These are phyloP conservation scores for Tolypocladium pustulatum DNA, from an alignment of 2,329 filamentous ascomycete genomes.

Conservation along the genomic window DNA sequence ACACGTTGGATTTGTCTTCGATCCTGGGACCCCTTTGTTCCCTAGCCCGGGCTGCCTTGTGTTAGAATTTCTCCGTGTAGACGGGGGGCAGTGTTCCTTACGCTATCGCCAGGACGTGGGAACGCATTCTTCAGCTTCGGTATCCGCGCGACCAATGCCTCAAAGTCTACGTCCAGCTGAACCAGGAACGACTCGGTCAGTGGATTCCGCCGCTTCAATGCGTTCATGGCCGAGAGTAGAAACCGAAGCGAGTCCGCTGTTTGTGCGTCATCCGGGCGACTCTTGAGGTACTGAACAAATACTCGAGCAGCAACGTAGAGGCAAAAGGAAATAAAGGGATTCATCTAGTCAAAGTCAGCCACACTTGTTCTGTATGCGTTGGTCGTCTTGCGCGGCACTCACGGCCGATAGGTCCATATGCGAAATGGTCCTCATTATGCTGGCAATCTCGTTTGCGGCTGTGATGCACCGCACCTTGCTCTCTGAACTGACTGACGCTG, in stretches of 20 bases:
- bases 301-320: conserved; percentile 92
- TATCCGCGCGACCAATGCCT: conserved; percentile 55
- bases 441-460: conserved; percentile 86
- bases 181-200: conserved; percentile 91
- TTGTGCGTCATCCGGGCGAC: conserved; percentile 72
- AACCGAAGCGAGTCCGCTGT: conserved; percentile 79
- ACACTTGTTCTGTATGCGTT: not conserved
- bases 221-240: conserved; percentile 80
- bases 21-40: conserved; percentile 7
- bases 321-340: conserved; percentile 91
- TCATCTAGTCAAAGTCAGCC: conserved; percentile 53
- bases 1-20: conserved; percentile 12
- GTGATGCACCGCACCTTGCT: conserved; percentile 91
- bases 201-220: conserved; percentile 77
- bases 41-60: conserved; percentile 16
- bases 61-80: conserved; percentile 10
- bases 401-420: conserved; percentile 78
- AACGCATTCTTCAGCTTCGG: conserved; percentile 46
- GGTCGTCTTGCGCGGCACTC: conserved; percentile 23
- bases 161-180: conserved; percentile 85
- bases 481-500: conserved; percentile 68
- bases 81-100: conserved; percentile 19
- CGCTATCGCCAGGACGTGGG: conserved; percentile 39
- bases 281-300: conserved; percentile 95
- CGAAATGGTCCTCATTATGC: conserved; percentile 89